A percentile compares a stretch with the other conserved stretches of the same genome.
Conservation (phyloP, 768 basidiomycete species). For the Strobilomyces echinocephalus region DNA sequence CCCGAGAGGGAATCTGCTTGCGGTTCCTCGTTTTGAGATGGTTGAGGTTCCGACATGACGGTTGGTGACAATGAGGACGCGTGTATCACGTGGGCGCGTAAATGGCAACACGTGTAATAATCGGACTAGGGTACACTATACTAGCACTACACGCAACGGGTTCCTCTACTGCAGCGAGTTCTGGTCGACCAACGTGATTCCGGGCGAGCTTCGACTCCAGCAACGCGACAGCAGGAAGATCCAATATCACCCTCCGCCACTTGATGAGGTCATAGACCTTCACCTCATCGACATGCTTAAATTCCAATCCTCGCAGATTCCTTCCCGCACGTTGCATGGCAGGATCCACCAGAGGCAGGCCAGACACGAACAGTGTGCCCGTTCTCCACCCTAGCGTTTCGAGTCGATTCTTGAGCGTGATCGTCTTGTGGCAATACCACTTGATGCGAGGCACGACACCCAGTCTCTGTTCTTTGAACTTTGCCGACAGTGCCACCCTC, state of each 20-base stretch:
- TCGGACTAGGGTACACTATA: neutral
- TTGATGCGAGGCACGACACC: slow-evolving; percentile 69
- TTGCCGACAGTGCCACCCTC: slow-evolving; percentile 81
- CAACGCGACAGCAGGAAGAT: slow-evolving; percentile 75
- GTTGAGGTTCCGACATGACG: slow-evolving; percentile 47
- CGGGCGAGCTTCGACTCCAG: slow-evolving; percentile 64
- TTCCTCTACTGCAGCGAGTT: slow-evolving; percentile 7
- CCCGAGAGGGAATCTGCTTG: slow-evolving; percentile 60
- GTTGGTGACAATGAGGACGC: slow-evolving; percentile 13
- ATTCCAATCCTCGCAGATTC: slow-evolving; percentile 68
- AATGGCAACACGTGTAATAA: slow-evolving; percentile 5
- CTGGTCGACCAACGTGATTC: slow-evolving; percentile 4
- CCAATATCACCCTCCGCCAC: slow-evolving; percentile 79
- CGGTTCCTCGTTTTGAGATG: slow-evolving; percentile 46
- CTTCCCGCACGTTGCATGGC: slow-evolving; percentile 57
- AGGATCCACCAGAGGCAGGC: slow-evolving; percentile 47
- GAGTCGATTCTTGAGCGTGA: slow-evolving; percentile 57
- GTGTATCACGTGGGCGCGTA: slow-evolving; percentile 32
- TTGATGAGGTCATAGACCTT: slow-evolving; percentile 80
- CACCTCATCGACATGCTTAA: slow-evolving; percentile 60
- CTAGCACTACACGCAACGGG: neutral
- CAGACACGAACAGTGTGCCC: slow-evolving; percentile 69
- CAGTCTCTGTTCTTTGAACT: slow-evolving; percentile 68
- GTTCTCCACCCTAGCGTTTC: slow-evolving; percentile 62
- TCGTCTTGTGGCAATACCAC: slow-evolving; percentile 73